Conservation (phyloP, 371 early-diverging fungal species). For the Rhizopus arrhizus region DNA sequence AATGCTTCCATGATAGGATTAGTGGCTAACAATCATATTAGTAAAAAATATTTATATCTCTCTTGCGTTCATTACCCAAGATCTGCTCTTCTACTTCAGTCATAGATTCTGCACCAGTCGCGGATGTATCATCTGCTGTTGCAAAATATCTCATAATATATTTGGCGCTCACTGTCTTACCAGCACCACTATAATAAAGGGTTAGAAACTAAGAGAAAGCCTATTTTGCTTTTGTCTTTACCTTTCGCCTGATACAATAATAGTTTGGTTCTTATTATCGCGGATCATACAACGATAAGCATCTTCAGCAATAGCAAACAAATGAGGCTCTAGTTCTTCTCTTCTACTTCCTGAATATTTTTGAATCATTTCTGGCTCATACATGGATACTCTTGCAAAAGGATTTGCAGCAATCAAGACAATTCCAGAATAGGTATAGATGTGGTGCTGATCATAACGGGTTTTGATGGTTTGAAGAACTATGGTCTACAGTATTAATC, state of each 20-base stretch:
- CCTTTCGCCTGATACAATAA: constrained; percentile 98
- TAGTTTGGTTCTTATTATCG: constrained; percentile 92
- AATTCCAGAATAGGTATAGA: constrained; percentile 99
- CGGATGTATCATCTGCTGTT: constrained; percentile 76
- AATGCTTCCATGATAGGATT: constrained; percentile 99
- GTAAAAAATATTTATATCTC: not conserved
- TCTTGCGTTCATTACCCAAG: constrained; percentile 45
- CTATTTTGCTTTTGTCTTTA: constrained; percentile 20
- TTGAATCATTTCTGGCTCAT: constrained; percentile 86
- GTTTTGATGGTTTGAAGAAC: constrained; percentile 89
- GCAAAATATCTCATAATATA: constrained; percentile 98
- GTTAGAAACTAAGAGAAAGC: not conserved
- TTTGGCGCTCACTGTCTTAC: constrained; percentile 96
- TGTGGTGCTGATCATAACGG: constrained; percentile 86
- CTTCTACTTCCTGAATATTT: constrained; percentile 91
- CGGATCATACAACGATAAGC: constrained; percentile 96
- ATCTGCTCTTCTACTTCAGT: constrained; percentile 85
- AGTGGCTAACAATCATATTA: constrained; percentile 61
- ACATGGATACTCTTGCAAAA: constrained; percentile 85
- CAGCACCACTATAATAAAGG: constrained; percentile 72
- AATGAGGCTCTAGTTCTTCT: constrained; percentile 96
- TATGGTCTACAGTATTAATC: constrained; percentile 3
- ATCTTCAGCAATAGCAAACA: constrained; percentile 98
- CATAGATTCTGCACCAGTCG: constrained; percentile 55
- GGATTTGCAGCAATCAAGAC: constrained; percentile 99